Percentiles rank a stretch among this genome's conserved stretches.
Evolutionary conservation across 1,139 yeast genomes (phyloP).

Genomic region (Komagataea norvegica): DNA sequence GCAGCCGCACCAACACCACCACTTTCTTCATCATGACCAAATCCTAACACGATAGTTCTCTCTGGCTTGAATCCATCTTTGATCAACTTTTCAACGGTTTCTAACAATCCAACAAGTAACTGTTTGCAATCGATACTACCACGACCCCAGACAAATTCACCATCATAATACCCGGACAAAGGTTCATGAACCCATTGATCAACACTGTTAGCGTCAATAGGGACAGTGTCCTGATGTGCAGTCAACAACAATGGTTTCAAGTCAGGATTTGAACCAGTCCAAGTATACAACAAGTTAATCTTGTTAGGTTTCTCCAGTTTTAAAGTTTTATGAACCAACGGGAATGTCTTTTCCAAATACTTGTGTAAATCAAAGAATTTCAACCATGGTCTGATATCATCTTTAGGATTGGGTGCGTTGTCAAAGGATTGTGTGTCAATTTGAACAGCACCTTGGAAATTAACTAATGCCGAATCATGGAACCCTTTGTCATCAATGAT

Average conservation of each 20-base stretch:
- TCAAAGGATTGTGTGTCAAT: conserved; percentile 37
- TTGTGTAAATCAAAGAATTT: conserved; percentile 47
- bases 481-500: conserved; percentile 33
- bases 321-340: conserved; percentile 47
- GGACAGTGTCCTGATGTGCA: conserved; percentile 88
- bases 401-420: conserved; percentile 40
- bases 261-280: conserved; percentile 52
- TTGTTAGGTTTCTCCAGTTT: conserved; percentile 55
- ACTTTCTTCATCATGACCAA: conserved; percentile 66
- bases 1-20: conserved; percentile 49
- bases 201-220: conserved; percentile 55
- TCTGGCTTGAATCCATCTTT: conserved; percentile 39
- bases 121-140: conserved; percentile 65
- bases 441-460: conserved; percentile 47
- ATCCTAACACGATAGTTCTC: conserved; percentile 48
- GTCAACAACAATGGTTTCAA: conserved; percentile 64
- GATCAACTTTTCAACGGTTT: conserved; percentile 45
- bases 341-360: conserved; percentile 58
- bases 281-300: conserved; percentile 61
- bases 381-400: conserved; percentile 33
- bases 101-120: conserved; percentile 50
- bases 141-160: conserved; percentile 49
- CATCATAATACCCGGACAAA: conserved; percentile 60
- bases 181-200: conserved; percentile 68
- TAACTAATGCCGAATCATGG: conserved; percentile 37